phyloP scores from a whole-genome alignment of 352 stramenopile species.

The Phytophthora pluvialis region DNA sequence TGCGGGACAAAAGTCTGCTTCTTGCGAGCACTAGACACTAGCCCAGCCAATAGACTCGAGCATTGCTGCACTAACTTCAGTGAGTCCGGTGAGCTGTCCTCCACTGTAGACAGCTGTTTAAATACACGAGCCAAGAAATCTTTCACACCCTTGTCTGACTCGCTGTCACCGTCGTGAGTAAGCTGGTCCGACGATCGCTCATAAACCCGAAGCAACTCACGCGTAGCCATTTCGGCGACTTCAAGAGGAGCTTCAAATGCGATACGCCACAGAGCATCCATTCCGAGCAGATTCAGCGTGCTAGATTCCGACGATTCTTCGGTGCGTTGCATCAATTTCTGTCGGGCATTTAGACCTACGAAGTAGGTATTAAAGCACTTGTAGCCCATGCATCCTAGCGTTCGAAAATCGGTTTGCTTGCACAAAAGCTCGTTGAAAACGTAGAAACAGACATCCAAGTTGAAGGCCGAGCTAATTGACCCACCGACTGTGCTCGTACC shows the following conservation, averaged over 20 bases:
- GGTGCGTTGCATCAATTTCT: constrained; percentile 40
- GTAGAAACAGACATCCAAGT: constrained; percentile 73
- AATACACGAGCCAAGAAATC: constrained; percentile 88
- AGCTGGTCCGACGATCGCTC: constrained; percentile 56
- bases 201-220: constrained; percentile 85
- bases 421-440: constrained; percentile 88
- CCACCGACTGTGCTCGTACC: constrained; percentile 26
- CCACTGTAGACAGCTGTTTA: constrained; percentile 62
- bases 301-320: constrained; percentile 27
- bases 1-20: constrained; percentile 68
- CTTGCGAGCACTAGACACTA: constrained; percentile 61
- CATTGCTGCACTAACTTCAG: constrained; percentile 83
- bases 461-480: constrained; percentile 80
- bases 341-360: constrained; percentile 72
- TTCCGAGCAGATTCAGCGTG: constrained; percentile 58
- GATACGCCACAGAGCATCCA: constrained; percentile 87
- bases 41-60: constrained; percentile 69
- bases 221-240: constrained; percentile 80
- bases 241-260: constrained; percentile 80
- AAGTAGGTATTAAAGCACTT: constrained; percentile 91
- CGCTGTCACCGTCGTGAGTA: constrained; percentile 8
- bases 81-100: constrained; percentile 53
- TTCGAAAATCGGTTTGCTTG: constrained; percentile 76
- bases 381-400: constrained; percentile 78
- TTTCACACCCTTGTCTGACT: constrained; percentile 52